These are phyloP conservation scores for Geotrichum klebahnii DNA, from an alignment of 1,139 yeast species.

Conservation along the genomic window DNA sequence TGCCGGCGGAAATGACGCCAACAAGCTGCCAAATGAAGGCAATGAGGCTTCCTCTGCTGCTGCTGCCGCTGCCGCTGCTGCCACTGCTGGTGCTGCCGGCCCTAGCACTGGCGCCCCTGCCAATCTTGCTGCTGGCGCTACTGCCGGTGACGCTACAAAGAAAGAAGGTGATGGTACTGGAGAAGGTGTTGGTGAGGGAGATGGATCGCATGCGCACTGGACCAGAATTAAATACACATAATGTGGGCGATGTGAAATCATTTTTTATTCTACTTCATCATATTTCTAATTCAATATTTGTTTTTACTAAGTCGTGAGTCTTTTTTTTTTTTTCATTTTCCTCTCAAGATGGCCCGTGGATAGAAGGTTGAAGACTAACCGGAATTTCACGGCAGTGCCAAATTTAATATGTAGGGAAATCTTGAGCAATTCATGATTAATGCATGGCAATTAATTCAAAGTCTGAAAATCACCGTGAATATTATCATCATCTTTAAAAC, in stretches of 20 bases:
- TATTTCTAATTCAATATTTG: not conserved
- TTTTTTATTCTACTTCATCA: not conserved
- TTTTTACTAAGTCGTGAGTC: not conserved
- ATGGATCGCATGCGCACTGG: not conserved
- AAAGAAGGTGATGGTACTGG: not conserved
- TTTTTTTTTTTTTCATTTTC: too few species aligned
- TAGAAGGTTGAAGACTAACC: too few species aligned
- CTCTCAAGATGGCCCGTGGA: too few species aligned
- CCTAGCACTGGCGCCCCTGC: not conserved
- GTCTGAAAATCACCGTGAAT: too few species aligned
- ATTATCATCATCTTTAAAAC: too few species aligned
- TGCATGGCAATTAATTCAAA: too few species aligned
- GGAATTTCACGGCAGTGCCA: too few species aligned
- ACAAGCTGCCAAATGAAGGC: not conserved
- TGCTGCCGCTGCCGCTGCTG: not conserved
- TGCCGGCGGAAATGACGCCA: slow-evolving; percentile 4
- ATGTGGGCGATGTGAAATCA: not conserved
- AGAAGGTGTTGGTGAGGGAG: not conserved
- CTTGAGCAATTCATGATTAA: too few species aligned
- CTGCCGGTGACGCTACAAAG: not conserved
- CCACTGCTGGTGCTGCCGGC: not conserved
- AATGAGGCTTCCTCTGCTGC: not conserved
- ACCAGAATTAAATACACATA: not conserved
- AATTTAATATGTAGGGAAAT: too few species aligned
- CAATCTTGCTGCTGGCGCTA: not conserved